Conservation (phyloP, 78 protist genomes). For the Dictyostelium capitatum region DNA sequence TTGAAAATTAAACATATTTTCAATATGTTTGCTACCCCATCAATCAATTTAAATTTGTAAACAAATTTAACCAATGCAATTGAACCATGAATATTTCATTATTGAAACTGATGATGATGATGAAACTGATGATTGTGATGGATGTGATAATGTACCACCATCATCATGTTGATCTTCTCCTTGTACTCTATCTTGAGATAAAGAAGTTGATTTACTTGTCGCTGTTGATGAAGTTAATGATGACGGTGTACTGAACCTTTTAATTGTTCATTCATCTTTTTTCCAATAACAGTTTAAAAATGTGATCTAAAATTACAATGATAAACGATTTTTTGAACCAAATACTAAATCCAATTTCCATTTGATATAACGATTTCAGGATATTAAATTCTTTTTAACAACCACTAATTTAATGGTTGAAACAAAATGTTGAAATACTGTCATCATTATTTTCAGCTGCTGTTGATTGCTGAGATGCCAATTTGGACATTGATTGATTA, state of each 20-base stretch:
- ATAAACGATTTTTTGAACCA: constrained; percentile 50
- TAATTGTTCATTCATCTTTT: constrained; percentile 27
- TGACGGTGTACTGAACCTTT: not conserved
- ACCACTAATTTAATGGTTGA: too few species aligned
- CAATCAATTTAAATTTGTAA: constrained; percentile 25
- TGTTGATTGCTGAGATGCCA: not conserved
- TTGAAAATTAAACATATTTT: constrained; percentile 1
- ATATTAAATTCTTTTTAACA: too few species aligned
- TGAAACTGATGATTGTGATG: not conserved
- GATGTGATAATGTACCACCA: not conserved
- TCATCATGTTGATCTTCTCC: constrained; percentile 33
- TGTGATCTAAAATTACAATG: constrained; percentile 51
- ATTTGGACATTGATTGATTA: not conserved
- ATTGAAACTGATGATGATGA: too few species aligned
- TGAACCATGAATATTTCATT: not conserved
- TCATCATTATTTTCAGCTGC: too few species aligned
- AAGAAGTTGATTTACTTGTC: not conserved
- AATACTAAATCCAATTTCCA: constrained; percentile 82
- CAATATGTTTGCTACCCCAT: constrained; percentile 17
- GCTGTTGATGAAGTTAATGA: not conserved
- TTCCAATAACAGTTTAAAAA: constrained; percentile 18
- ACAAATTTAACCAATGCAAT: not conserved
- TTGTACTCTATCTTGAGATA: not conserved
- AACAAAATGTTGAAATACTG: too few species aligned
- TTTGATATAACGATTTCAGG: constrained; percentile 66